Evolutionary conservation across 257 asterid species (phyloP), one percentile per base, ranked within the genome.

Genomic region (Anisodus tanguticus): DNA sequence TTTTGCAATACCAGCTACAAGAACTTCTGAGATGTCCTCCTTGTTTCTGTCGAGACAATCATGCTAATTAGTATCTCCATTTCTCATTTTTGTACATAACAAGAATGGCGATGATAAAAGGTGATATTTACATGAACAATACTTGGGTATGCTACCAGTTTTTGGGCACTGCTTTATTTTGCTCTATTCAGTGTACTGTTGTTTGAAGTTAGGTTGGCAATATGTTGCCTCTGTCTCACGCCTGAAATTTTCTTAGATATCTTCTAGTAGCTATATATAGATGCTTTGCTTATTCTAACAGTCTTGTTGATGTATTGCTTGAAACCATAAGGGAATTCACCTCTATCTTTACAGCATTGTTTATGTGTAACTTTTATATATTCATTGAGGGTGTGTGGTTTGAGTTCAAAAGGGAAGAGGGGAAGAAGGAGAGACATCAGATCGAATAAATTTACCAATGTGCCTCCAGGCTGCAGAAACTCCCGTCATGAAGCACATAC

Each of bases 401-500:
- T 12, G 37, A 10, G 16, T 82, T 17, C 15, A 76, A 58, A 19
- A 55, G 11, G 19, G 79, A 67, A 53, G 17, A n/a, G 57, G 9
- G 9, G n/a, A 35, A 66, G 15, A 7, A 19, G 13, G 15, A 37
- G 10, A 63, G 62, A 43, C 17, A n/a, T 59, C 35, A 39, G 16
- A 69, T 53, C 68, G 35, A 9, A 9, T 53, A 43, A 13, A 9
- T 49, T 37, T 58, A 19, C 45, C 55, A n/a, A n/a, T 26, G 51
- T 60, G 67, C 76, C 82, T 62, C 70, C 83, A 72, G 59, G 16
- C 39, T 17, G 43, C 82, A 59, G 72, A 47, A 63, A 63, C 8
- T 63, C 70, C 69, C 16, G 1, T n/a, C 6, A 60, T 19, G 39
- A 60, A 60, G 67, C 37, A 1, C 19, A 37, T 8, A 8, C 17